These are phyloP conservation scores for Sedum album DNA, from an alignment of 164 flowering plant genomes.

Conservation along the genomic window DNA sequence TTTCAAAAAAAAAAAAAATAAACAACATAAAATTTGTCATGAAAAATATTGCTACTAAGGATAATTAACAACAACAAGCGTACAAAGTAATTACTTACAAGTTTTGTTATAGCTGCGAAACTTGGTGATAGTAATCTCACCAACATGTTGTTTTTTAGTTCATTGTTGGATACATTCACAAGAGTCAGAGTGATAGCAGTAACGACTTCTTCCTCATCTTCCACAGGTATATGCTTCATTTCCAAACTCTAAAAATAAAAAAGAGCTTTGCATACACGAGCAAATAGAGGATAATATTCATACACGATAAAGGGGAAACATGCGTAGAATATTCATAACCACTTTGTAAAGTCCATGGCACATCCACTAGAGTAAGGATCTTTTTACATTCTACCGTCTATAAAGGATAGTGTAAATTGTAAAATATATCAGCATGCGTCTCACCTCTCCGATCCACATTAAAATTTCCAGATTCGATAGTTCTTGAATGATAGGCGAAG, in stretches of 20 bases:
- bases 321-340: too few species aligned
- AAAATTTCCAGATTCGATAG: constrained; percentile 77
- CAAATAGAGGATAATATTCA: background rate
- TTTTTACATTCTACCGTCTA: background rate
- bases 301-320: too few species aligned
- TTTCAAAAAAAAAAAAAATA: too few species aligned
- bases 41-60: background rate
- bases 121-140: constrained; percentile 69
- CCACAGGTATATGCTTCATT: constrained; percentile 52
- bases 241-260: constrained; percentile 62
- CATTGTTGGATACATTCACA: constrained; percentile 54
- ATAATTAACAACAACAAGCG: background rate
- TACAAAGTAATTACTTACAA: constrained; percentile 37
- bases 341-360: background rate
- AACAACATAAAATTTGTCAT: background rate
- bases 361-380: too few species aligned
- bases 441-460: constrained; percentile 90
- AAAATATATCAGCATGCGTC: constrained; percentile 7
- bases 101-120: constrained; percentile 64
- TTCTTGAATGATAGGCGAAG: constrained; percentile 50
- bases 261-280: background rate
- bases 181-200: constrained; percentile 65
- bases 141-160: constrained; percentile 57
- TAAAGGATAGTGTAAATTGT: background rate
- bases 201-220: constrained; percentile 81